phyloP scores from a whole-genome alignment of 2,329 filamentous ascomycete genomes.

The Ascochyta pisi region DNA sequence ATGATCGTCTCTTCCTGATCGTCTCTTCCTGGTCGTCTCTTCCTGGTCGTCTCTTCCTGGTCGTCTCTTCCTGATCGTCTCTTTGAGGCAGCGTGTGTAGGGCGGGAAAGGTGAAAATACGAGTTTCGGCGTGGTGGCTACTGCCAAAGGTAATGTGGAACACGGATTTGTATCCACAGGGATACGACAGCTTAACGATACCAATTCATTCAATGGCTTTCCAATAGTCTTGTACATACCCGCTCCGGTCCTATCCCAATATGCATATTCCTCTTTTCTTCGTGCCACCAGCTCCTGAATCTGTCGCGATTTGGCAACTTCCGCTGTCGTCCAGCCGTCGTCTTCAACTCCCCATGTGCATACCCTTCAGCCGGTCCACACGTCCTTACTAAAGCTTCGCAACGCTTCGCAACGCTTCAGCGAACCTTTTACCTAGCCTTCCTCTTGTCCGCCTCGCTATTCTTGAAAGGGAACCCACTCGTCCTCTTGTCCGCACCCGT shows the following conservation, averaged over 20 bases:
- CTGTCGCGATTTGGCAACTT: not conserved
- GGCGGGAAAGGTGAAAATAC: not conserved
- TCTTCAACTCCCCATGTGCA: not conserved
- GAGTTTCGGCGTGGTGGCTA: slow-evolving; percentile 1
- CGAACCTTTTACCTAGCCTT: slow-evolving; percentile 41
- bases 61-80: too few species aligned
- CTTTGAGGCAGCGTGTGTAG: too few species aligned
- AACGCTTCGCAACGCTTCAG: not conserved
- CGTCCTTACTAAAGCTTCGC: not conserved
- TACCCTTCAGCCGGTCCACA: not conserved
- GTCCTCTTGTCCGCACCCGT: slow-evolving; percentile 73
- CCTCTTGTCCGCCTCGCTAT: slow-evolving; percentile 63
- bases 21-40: too few species aligned
- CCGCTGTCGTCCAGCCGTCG: not conserved
- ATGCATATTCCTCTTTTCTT: not conserved
- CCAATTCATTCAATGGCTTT: slow-evolving; percentile 20
- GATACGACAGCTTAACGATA: slow-evolving; percentile 21
- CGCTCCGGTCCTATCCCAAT: not conserved
- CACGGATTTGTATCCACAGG: not conserved
- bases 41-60: too few species aligned
- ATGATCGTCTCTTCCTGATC: too few species aligned
- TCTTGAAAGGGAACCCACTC: slow-evolving; percentile 70
- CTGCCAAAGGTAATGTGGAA: not conserved
- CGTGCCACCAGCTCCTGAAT: not conserved
- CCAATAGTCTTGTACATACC: slow-evolving; percentile 10